Conservation (phyloP, 2,329 filamentous ascomycete species). For the Neofusicoccum sp. region DNA sequence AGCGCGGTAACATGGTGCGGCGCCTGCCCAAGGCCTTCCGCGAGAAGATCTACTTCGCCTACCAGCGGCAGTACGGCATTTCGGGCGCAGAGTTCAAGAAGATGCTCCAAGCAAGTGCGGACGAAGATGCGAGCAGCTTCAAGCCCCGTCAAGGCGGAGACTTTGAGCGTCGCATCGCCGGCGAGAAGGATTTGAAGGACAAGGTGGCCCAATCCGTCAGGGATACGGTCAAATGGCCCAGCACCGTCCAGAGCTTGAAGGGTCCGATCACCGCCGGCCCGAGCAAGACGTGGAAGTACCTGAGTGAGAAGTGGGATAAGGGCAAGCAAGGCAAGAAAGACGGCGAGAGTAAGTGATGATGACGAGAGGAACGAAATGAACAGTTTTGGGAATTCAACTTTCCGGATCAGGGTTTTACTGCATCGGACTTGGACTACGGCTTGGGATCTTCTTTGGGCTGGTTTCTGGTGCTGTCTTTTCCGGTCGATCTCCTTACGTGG, state of each 20-base stretch:
- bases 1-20: conserved; percentile 93
- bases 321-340: conserved; percentile 22
- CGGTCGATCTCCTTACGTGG: not conserved
- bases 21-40: conserved; percentile 84
- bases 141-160: conserved; percentile 73
- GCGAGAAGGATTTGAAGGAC: conserved; percentile 65
- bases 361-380: not conserved
- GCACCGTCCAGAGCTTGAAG: conserved; percentile 83
- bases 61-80: conserved; percentile 86
- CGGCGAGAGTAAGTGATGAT: conserved; percentile 1
- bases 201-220: conserved; percentile 75
- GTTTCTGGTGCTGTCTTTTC: not conserved
- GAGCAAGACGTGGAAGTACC: conserved; percentile 67
- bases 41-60: conserved; percentile 88
- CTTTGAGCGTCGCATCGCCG: conserved; percentile 84
- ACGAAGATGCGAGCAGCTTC: conserved; percentile 65
- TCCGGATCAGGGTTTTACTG: not conserved
- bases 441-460: not conserved
- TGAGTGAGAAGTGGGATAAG: conserved; percentile 69
- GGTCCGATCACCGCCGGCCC: conserved; percentile 76
- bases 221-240: conserved; percentile 89
- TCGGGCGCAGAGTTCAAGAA: conserved; percentile 78
- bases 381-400: not conserved
- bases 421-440: not conserved
- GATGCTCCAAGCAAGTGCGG: conserved; percentile 75